Evolutionary conservation across 2,329 filamentous ascomycete genomes (phyloP).

Genomic region (Ceratocystis smalleyi): DNA sequence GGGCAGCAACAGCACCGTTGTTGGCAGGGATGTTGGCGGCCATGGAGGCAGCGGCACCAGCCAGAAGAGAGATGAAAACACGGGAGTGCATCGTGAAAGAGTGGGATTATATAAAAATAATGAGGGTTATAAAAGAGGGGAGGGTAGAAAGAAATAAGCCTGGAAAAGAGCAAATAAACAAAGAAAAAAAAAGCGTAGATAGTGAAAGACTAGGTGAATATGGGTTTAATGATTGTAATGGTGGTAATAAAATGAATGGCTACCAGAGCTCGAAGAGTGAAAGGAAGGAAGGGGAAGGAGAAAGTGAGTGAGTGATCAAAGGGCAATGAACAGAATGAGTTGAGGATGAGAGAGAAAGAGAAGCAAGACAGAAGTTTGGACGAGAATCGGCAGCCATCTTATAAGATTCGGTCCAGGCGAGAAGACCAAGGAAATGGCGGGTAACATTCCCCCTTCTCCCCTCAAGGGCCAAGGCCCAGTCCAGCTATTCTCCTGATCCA

Average conservation of each 20-base stretch:
- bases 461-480: too few relatives aligned
- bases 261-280: constrained; percentile 11
- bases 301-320: constrained; percentile 8
- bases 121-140: constrained; percentile 1
- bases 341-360: constrained; percentile 8
- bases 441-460: too few relatives aligned
- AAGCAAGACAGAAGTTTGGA: background rate
- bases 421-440: background rate
- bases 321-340: background rate
- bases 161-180: constrained; percentile 1
- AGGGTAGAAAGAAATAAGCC: background rate
- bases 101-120: background rate
- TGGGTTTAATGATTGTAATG: background rate
- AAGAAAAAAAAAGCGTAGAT: background rate
- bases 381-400: background rate
- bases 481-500: background rate
- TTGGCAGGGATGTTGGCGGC: constrained; percentile 17
- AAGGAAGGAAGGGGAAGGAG: background rate
- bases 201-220: constrained; percentile 3
- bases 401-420: background rate
- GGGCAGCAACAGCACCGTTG: constrained; percentile 17
- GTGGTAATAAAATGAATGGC: constrained; percentile 10
- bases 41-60: constrained; percentile 12
- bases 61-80: constrained; percentile 11
- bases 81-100: constrained; percentile 14